phyloP scores from a whole-genome alignment of 352 stramenopile genomes.

The Pythium sukuiense region DNA sequence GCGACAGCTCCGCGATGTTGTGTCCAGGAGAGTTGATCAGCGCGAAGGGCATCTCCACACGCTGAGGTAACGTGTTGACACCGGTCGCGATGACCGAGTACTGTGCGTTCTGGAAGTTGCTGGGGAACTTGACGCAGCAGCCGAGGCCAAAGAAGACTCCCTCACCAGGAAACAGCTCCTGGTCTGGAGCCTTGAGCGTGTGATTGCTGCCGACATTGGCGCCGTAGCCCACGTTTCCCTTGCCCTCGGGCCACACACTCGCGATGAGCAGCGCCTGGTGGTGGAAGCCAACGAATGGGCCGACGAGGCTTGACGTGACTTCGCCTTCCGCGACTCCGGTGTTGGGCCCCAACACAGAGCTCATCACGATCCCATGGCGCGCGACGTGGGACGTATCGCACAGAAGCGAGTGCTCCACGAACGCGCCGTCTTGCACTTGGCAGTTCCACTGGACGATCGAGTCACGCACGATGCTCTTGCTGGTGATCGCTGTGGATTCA shows the following conservation, averaged over 20 bases:
- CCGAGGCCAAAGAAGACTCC: constrained; percentile 95
- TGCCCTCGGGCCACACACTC: constrained; percentile 89
- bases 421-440: constrained; percentile 60
- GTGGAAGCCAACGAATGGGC: constrained; percentile 94
- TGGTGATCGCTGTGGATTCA: constrained; percentile 44
- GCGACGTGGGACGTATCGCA: constrained; percentile 79
- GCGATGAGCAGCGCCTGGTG: constrained; percentile 93
- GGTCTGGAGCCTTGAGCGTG: constrained; percentile 89
- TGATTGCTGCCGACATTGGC: constrained; percentile 98
- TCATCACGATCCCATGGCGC: constrained; percentile 83
- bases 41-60: constrained; percentile 76
- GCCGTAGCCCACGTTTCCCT: constrained; percentile 93
- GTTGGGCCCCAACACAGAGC: constrained; percentile 86
- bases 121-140: constrained; percentile 94
- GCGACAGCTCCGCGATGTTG: constrained; percentile 77
- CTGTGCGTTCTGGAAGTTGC: constrained; percentile 89
- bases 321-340: constrained; percentile 89
- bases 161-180: constrained; percentile 92
- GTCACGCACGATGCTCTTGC: constrained; percentile 66
- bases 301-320: constrained; percentile 89
- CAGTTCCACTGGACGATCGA: constrained; percentile 74
- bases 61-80: constrained; percentile 88
- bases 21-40: constrained; percentile 76
- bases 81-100: constrained; percentile 96
- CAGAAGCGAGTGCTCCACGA: constrained; percentile 69